A percentile compares a stretch with the other conserved stretches of the same genome.
phyloP scores from a whole-genome alignment of 768 basidiomycete species.

The Candolleomyces aberdarensis region DNA sequence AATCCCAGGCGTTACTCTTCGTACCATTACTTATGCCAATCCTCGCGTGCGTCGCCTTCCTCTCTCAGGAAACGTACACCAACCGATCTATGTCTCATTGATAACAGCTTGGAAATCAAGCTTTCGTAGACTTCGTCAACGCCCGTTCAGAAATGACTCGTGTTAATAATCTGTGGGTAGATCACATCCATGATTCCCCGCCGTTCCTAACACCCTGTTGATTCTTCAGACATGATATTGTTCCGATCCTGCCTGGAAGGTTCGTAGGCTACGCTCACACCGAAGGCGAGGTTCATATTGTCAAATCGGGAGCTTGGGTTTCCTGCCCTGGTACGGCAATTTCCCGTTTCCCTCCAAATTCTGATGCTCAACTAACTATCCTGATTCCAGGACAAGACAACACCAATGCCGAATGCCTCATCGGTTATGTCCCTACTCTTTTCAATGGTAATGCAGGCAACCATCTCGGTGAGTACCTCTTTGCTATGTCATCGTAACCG shows the following conservation, averaged over 20 bases:
- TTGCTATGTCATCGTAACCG: too few relatives aligned
- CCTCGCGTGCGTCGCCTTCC: too few relatives aligned
- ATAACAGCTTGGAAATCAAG: conserved; percentile 39
- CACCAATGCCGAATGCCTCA: conserved; percentile 51
- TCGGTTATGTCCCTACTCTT: conserved; percentile 52
- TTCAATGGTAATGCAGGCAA: conserved; percentile 45
- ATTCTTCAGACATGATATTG: conserved; percentile 27
- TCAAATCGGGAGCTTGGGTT: conserved; percentile 33
- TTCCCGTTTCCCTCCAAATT: neutral
- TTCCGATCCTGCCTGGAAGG: conserved; percentile 57
- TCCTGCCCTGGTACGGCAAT: conserved; percentile 27
- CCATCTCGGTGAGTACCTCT: conserved; percentile 35
- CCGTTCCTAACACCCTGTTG: neutral
- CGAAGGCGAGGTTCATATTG: conserved; percentile 54
- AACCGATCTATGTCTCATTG: neutral
- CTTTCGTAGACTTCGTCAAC: conserved; percentile 51
- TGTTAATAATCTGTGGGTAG: conserved; percentile 34
- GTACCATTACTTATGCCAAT: conserved; percentile 35
- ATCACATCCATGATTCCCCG: neutral
- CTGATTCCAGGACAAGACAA: conserved; percentile 46
- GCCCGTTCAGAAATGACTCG: conserved; percentile 37
- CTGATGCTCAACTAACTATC: neutral
- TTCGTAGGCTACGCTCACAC: conserved; percentile 50
- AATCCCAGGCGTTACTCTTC: conserved; percentile 36
- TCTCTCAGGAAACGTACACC: conserved; percentile 13